Evolutionary conservation across 352 stramenopile genomes (phyloP), one percentile per base, ranked within the genome.

Genomic region (Hyaloperonospora arabidopsidis): DNA sequence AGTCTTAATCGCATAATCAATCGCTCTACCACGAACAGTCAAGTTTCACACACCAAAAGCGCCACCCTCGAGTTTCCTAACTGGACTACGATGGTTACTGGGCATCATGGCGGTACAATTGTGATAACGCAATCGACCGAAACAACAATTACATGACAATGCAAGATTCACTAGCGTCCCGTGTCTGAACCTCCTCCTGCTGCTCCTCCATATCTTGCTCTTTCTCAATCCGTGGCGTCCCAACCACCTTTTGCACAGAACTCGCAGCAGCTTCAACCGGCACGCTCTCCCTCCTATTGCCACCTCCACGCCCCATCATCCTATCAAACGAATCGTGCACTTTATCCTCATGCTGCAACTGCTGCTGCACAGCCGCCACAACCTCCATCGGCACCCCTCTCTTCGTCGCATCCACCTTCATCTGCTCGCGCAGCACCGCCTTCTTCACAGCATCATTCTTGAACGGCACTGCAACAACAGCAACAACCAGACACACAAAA

Each of bases 401-500:
- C 62, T 84, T 80, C 22, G 66, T 75, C 3, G 80, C 80, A 45
- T 91, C 80, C 22, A 79, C 25, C 64, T 91, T 89, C 59, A 76
- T 76, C 50, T 91, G 80, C 40, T 91, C 78, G 0, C 74, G 64
- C 45, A 91, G 53, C 54, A 91, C 74, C 14, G 80, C 80, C 17
- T 91, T 89, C 67, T 87, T 87, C 38, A 91, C 70, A 0, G 75
- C 71, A 51, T 91, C 80, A 53, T 87, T 86, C 68, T 88, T 88
- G 63, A 89, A 91, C 32, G 79, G 79, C 41, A 91, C 80, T 91
- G 40, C 35, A 59, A 15, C 21, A 58, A 36, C 23, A 21, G 45
- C 13, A 51, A 49, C 5, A 38, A 29, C 47, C 43, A 45, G 4
- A 64, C 10, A 44, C 17, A 44, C 38, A 21, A 6, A 61, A 0